Evolutionary conservation across 1,284 basidiomycete genomes (phyloP), one percentile per base, ranked within the genome.

Genomic region (Apiotrichum sp.): DNA sequence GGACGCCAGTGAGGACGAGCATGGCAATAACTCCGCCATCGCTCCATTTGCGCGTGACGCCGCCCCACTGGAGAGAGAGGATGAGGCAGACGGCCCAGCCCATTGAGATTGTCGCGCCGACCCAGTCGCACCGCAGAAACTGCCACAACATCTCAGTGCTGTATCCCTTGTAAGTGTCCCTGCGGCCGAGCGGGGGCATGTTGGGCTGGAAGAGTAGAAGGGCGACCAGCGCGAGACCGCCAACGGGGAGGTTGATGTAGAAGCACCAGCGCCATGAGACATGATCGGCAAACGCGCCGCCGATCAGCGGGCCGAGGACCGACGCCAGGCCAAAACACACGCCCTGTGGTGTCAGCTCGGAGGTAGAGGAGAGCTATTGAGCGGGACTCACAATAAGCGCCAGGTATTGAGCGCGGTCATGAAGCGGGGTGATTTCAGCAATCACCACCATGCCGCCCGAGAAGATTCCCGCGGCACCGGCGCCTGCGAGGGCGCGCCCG

Each of bases 401-500:
- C 40, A 72, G 62, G 54, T 71, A 70, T 40, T 71, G 50, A 14
- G 68, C 67, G 45, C 73, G 63, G 43, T 66, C 62, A 41, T 71
- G 69, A 45, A 77, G 55, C 1, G 70, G 61, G 0, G 69, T 72
- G 44, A 75, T 58, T 58, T 75, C 73, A 11, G 70, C 65, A 10
- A 72, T 60, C 52, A 78, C 69, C 56, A 77, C 68, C 62, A 77
- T 71, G 33, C 62, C 71, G 0, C 71, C 65, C 5, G 69, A 69
- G 62, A 80, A 79, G 61, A 82, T 78, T 6, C 80, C 80, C 0
- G 78, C 77, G 0, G 78, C 80, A 8, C 80, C 80, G 3, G 78
- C 65, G 36, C 80, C 80, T 0, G 79, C 76, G 42, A 82, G 62
- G 0, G 79, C 80, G 34, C 81, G 73, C 7, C 79, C 80, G 31